phyloP scores from a whole-genome alignment of 2,329 filamentous ascomycete genomes.

The Dothideomycetidae sp. region DNA sequence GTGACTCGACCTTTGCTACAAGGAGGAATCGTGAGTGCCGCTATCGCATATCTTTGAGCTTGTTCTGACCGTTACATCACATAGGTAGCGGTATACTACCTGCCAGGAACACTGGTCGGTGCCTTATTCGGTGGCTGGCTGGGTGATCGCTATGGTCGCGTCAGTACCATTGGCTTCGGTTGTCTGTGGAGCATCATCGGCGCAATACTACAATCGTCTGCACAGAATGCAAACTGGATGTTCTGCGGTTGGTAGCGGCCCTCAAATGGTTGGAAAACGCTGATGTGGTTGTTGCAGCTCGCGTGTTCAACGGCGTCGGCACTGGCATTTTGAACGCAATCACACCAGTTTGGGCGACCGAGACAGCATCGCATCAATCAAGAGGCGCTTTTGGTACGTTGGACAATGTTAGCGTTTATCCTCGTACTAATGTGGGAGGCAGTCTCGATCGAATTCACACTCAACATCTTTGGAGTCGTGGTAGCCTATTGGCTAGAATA shows the following conservation, averaged over 20 bases:
- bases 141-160: slow-evolving; percentile 48
- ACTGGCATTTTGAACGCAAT: slow-evolving; percentile 59
- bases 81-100: slow-evolving; percentile 39
- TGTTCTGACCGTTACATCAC: neutral
- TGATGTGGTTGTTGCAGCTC: slow-evolving; percentile 15
- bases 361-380: slow-evolving; percentile 52
- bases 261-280: neutral
- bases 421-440: too few relatives aligned
- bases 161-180: slow-evolving; percentile 48
- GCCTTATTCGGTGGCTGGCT: slow-evolving; percentile 49
- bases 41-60: neutral
- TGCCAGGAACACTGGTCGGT: slow-evolving; percentile 46
- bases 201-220: slow-evolving; percentile 49
- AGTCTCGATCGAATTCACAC: slow-evolving; percentile 56
- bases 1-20: slow-evolving; percentile 47
- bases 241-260: slow-evolving; percentile 32
- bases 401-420: too few relatives aligned
- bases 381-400: slow-evolving; percentile 34
- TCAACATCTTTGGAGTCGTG: slow-evolving; percentile 58
- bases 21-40: slow-evolving; percentile 38
- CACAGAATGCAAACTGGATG: slow-evolving; percentile 56
- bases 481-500: slow-evolving; percentile 29
- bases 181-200: slow-evolving; percentile 34
- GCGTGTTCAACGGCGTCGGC: slow-evolving; percentile 31
- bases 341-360: slow-evolving; percentile 57